Conservation (phyloP, 495 filamentous ascomycete species). For the Podospora bellae-mahoneyi region DNA sequence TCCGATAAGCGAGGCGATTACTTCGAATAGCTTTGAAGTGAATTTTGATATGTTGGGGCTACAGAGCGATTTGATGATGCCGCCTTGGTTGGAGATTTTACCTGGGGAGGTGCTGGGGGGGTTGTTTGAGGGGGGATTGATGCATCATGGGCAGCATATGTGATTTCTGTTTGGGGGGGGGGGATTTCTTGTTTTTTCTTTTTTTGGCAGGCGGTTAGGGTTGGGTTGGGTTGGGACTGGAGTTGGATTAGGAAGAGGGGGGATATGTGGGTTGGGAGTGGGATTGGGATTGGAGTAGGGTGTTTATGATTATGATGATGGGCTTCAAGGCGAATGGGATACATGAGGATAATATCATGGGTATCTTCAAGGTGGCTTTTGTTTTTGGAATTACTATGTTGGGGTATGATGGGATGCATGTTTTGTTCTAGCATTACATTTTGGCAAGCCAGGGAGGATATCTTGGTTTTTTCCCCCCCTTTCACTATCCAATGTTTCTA, state of each 20-base stretch:
- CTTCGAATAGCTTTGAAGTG: conserved; percentile 69
- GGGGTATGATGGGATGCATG: no score
- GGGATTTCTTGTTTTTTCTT: neutral
- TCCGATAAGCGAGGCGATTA: conserved; percentile 51
- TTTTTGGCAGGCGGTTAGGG: neutral
- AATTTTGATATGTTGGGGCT: conserved; percentile 47
- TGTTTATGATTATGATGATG: neutral
- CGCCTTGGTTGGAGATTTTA: conserved; percentile 34
- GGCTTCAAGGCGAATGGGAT: neutral
- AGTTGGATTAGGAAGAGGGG: no score
- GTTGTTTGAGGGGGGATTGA: conserved; percentile 24
- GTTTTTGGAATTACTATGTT: neutral
- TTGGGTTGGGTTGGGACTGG: neutral
- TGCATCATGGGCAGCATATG: conserved; percentile 7
- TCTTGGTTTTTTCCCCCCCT: neutral
- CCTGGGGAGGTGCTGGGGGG: conserved; percentile 26
- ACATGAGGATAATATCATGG: neutral
- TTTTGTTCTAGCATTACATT: no score
- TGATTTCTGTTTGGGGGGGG: neutral
- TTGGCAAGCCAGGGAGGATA: neutral
- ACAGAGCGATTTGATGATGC: conserved; percentile 34
- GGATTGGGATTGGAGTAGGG: neutral
- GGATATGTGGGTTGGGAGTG: neutral
- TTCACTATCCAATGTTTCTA: neutral
- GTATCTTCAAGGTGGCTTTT: neutral